Percentiles rank a stretch among this genome's conserved stretches.
Evolutionary conservation across 306 rosid genomes (phyloP).

Genomic region (Quercus cerris): DNA sequence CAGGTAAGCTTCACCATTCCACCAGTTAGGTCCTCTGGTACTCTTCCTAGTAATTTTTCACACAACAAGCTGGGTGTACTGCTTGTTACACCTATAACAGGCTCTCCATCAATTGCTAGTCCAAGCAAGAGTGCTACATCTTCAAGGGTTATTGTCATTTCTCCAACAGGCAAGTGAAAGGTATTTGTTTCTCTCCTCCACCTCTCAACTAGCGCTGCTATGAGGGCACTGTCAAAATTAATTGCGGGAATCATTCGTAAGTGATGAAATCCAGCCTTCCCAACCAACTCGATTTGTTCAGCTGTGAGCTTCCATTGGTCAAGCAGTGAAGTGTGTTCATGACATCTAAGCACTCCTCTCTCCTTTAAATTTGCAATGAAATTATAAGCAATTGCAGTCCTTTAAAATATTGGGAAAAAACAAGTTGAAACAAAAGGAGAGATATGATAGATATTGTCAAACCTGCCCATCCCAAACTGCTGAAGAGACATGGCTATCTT

Average conservation of each 20-base stretch:
- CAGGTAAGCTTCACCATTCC: conserved; percentile 95
- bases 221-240: conserved; percentile 83
- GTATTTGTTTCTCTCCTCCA: conserved; percentile 98
- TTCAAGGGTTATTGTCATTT: conserved; percentile 85
- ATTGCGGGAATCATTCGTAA: conserved; percentile 75
- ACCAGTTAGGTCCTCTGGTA: conserved; percentile 81
- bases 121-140: conserved; percentile 89
- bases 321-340: conserved; percentile 91
- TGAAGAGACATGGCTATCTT: conserved; percentile 90
- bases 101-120: conserved; percentile 73
- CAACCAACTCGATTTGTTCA: conserved; percentile 70
- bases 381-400: not conserved
- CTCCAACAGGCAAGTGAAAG: conserved; percentile 83
- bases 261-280: conserved; percentile 83
- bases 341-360: conserved; percentile 91
- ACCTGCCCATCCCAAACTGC: conserved; percentile 98
- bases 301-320: conserved; percentile 88
- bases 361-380: conserved; percentile 46
- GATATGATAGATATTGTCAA: conserved; percentile 7
- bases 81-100: conserved; percentile 70
- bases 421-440: not conserved
- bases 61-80: conserved; percentile 61
- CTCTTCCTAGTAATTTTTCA: conserved; percentile 74
- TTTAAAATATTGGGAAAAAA: not conserved
- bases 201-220: conserved; percentile 89